Evolutionary conservation across 306 rosid species (phyloP).

Genomic region (Casuarina glauca): DNA sequence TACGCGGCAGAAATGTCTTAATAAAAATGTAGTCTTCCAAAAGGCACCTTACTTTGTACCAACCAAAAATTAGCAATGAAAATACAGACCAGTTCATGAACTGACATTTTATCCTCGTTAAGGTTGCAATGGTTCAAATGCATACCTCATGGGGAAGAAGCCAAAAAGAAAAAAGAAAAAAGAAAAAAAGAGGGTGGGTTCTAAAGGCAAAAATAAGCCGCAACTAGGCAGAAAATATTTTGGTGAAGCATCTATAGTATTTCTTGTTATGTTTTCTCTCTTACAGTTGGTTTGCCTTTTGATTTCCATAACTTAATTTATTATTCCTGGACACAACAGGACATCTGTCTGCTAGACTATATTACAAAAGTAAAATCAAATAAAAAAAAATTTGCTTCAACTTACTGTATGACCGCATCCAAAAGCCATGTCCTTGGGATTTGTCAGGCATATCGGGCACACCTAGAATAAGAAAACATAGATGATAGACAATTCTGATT

Average conservation of each 20-base stretch:
- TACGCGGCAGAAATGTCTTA: background rate
- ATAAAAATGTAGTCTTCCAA: background rate
- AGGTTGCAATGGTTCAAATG: background rate
- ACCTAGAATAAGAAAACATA: constrained; percentile 47
- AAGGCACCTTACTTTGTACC: background rate
- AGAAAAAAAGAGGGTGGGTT: background rate
- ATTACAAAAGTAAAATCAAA: background rate
- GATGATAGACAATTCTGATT: constrained; percentile 26
- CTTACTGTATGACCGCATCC: constrained; percentile 96
- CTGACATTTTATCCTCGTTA: background rate
- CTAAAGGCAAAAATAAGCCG: background rate
- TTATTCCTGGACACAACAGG: background rate
- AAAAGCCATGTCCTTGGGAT: constrained; percentile 97
- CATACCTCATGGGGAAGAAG: background rate
- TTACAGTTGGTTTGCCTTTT: background rate
- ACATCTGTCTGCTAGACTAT: background rate
- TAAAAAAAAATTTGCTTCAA: constrained; percentile 21
- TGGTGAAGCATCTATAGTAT: background rate
- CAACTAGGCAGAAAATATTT: background rate
- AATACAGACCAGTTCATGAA: background rate
- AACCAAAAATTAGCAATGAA: background rate
- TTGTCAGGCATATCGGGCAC: constrained; percentile 86
- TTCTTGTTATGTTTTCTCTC: background rate
- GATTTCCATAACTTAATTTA: background rate
- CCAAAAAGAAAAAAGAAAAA: background rate